Conservation (phyloP, 331 rosid species). For the Erythrophleum ivorense region DNA sequence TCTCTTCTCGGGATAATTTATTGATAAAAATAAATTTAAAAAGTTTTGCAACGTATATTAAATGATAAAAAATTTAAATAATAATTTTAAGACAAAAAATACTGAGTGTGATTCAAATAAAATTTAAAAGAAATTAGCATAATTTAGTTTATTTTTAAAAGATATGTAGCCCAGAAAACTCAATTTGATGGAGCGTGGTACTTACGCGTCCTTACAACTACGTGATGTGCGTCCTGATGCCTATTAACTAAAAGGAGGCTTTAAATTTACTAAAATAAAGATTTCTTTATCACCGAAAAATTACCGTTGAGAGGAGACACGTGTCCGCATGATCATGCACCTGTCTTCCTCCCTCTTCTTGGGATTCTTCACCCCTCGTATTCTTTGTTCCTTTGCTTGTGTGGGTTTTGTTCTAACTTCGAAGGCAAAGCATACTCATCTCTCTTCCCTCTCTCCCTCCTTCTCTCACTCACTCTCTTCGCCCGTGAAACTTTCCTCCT, state of each 20-base stretch:
- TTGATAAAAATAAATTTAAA: no score
- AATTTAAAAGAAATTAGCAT: no score
- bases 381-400: slow-evolving; percentile 46
- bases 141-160: no score
- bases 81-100: no score
- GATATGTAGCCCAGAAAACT: no score
- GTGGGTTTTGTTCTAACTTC: slow-evolving; percentile 26
- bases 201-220: slow-evolving; percentile 3
- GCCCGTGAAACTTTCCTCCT: slow-evolving; percentile 36
- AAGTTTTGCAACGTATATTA: no score
- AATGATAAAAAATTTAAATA: no score
- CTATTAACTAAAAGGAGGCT: neutral
- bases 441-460: neutral
- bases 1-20: no score
- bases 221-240: slow-evolving; percentile 1
- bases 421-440: slow-evolving; percentile 44
- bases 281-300: slow-evolving; percentile 38
- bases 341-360: slow-evolving; percentile 51
- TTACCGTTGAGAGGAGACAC: slow-evolving; percentile 56
- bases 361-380: slow-evolving; percentile 45
- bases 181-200: neutral
- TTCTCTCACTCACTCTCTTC: slow-evolving; percentile 26
- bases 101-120: no score
- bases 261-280: neutral
- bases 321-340: slow-evolving; percentile 51